Evolutionary conservation across 75 land plant species (phyloP), one percentile per base, ranked within the genome.

Genomic region (Larix kaempferi): DNA sequence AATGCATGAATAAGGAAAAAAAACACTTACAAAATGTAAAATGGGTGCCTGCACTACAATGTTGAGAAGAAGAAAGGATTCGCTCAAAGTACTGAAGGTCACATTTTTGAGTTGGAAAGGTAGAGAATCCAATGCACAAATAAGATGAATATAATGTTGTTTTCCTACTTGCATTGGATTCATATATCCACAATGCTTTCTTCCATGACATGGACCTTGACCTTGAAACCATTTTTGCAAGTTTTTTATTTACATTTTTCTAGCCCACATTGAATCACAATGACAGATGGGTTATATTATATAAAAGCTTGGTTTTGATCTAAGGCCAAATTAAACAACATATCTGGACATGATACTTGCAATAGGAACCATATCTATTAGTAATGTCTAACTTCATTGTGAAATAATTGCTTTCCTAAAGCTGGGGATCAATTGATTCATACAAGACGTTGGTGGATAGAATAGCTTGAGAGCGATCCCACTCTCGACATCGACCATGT

Each of bases 401-500:
- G 22, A 69, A 8, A 35, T 49, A 69, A 41, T 69, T 23, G 1
- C 52, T 69, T n/a, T 69, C 72, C 14, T 41, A 23, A 8, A 49
- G 2, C 1, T 0, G 52, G 52, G 52, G 11, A 17, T 69, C 72
- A 2, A 22, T 10, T 15, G 49, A 37, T 37, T 6, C 23, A 69
- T 49, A 22, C 10, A 49, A 69, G 10, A 41, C 25, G 11, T 19
- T 39, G 23, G 25, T 37, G 41, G 72, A 69, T 41, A 39, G 72
- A 37, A 69, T n/a, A n/a, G n/a, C n/a, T n/a, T 58, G 29, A 87
- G 81, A 29, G 89, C 80, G 23, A 87, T 85, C 29, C 84, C 89
- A 73, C 85, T 87, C 81, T 85, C 88, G 14, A 87, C 88, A 56
- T 87, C 89, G 5, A 87, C 81, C 29, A 85, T 76, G 13, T 82